Percentiles rank a stretch among this genome's conserved stretches.
Conservation (phyloP, 768 basidiomycete species). For the Amanita thiersii region DNA sequence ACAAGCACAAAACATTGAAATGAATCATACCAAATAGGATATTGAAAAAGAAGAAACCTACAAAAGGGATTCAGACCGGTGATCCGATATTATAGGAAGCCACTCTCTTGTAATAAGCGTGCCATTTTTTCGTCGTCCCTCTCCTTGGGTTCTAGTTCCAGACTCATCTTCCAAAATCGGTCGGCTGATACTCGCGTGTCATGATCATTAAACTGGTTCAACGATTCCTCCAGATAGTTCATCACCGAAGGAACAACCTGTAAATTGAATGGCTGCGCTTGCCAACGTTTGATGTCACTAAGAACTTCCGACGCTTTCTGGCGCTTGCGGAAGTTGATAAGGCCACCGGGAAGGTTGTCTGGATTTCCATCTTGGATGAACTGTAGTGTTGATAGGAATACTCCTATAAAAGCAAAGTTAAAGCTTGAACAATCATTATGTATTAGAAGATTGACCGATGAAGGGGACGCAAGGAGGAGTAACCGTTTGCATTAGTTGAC, state of each 20-base stretch:
- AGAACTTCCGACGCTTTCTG: constrained; percentile 96
- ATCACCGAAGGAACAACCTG: constrained; percentile 57
- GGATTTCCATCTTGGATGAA: constrained; percentile 97
- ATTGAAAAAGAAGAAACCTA: background rate
- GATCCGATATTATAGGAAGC: constrained; percentile 52
- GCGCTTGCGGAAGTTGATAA: constrained; percentile 95
- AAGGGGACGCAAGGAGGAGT: constrained; percentile 95
- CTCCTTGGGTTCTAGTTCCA: constrained; percentile 89
- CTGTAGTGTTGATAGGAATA: constrained; percentile 93
- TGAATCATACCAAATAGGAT: background rate
- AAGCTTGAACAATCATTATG: constrained; percentile 6
- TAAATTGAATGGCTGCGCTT: constrained; percentile 85
- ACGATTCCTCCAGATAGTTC: constrained; percentile 69
- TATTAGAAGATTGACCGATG: constrained; percentile 49
- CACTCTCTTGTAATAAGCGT: constrained; percentile 78
- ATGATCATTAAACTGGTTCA: constrained; percentile 65
- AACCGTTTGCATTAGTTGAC: constrained; percentile 71
- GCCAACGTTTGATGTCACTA: constrained; percentile 94
- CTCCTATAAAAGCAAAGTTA: constrained; percentile 42
- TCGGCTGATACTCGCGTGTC: constrained; percentile 64
- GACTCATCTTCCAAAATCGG: constrained; percentile 77
- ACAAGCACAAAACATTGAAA: constrained; percentile 1
- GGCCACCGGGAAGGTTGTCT: constrained; percentile 65
- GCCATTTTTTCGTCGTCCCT: constrained; percentile 97
- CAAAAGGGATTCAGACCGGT: background rate